Evolutionary conservation across 768 basidiomycete genomes (phyloP).

Genomic region (Leccinum aurantiacum): DNA sequence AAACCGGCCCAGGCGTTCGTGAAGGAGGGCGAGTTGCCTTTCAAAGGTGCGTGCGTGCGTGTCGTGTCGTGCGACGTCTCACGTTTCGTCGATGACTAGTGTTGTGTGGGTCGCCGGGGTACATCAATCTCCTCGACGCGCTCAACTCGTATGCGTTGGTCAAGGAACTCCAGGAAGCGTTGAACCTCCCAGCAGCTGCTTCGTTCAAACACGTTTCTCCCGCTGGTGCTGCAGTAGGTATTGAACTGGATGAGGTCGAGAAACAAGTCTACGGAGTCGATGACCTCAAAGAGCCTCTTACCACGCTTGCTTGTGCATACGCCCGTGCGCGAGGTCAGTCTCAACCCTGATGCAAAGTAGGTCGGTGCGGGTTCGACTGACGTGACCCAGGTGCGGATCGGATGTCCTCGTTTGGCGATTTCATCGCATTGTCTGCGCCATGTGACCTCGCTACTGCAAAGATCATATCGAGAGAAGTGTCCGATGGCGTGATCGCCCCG

Average conservation of each 20-base stretch:
- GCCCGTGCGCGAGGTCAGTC: slow-evolving; percentile 86
- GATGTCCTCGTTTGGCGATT: slow-evolving; percentile 99
- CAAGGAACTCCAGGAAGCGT: slow-evolving; percentile 85
- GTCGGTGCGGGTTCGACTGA: slow-evolving; percentile 5
- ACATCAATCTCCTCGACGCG: slow-evolving; percentile 97
- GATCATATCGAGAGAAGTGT: slow-evolving; percentile 98
- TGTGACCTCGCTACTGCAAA: slow-evolving; percentile 94
- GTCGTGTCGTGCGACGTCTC: not conserved
- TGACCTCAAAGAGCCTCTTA: slow-evolving; percentile 86
- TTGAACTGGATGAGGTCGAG: slow-evolving; percentile 78
- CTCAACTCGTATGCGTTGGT: slow-evolving; percentile 97
- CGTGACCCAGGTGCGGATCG: slow-evolving; percentile 78
- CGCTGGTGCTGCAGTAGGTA: slow-evolving; percentile 79
- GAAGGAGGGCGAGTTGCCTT: slow-evolving; percentile 82
- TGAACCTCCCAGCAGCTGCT: slow-evolving; percentile 92
- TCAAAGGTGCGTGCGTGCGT: slow-evolving; percentile 59
- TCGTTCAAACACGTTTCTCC: slow-evolving; percentile 69
- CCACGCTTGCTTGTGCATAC: slow-evolving; percentile 88
- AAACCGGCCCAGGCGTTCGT: slow-evolving; percentile 98
- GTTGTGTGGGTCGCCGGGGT: slow-evolving; percentile 91
- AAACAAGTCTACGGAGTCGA: slow-evolving; percentile 96
- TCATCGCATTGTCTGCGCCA: slow-evolving; percentile 90
- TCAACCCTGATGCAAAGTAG: not conserved
- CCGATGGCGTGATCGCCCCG: slow-evolving; percentile 97
- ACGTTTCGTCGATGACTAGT: slow-evolving; percentile 43